Evolutionary conservation across 2,329 filamentous ascomycete genomes (phyloP).

Genomic region (Pseudonectria foliicola): DNA sequence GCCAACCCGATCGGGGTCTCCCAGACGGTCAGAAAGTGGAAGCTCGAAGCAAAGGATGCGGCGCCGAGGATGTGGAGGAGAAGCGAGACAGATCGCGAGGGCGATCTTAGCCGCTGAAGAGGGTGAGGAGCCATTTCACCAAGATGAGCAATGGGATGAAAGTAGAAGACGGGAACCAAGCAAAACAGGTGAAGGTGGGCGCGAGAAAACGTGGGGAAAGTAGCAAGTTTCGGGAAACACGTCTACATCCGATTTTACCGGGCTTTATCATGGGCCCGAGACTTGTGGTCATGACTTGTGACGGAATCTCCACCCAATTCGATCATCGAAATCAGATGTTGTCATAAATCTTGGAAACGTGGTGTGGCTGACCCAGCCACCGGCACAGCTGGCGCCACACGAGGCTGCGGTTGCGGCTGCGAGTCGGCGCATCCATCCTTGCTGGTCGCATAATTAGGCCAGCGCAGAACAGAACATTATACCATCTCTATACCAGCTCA

Average conservation of each 20-base stretch:
- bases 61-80: constrained; percentile 51
- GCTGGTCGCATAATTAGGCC: too few species aligned
- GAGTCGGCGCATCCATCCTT: too few species aligned
- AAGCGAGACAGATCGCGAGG: constrained; percentile 56
- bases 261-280: too few species aligned
- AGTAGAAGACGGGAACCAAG: background rate
- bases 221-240: too few species aligned
- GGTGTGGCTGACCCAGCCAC: constrained; percentile 11
- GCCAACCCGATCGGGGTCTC: constrained; percentile 47
- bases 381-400: constrained; percentile 14
- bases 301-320: too few species aligned
- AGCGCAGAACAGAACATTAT: too few species aligned
- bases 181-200: too few species aligned
- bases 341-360: too few species aligned
- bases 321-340: too few species aligned
- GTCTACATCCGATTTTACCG: too few species aligned
- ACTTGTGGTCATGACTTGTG: too few species aligned
- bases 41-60: constrained; percentile 46
- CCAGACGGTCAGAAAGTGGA: constrained; percentile 42
- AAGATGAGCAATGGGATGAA: background rate
- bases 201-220: background rate
- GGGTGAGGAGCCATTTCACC: constrained; percentile 44
- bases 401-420: constrained; percentile 11
- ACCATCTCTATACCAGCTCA: too few species aligned
- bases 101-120: constrained; percentile 59